A percentile compares a stretch with the other conserved stretches of the same genome.
These are phyloP conservation scores for Fusarium humuli DNA, from an alignment of 2,329 filamentous ascomycete genomes.

Conservation along the genomic window DNA sequence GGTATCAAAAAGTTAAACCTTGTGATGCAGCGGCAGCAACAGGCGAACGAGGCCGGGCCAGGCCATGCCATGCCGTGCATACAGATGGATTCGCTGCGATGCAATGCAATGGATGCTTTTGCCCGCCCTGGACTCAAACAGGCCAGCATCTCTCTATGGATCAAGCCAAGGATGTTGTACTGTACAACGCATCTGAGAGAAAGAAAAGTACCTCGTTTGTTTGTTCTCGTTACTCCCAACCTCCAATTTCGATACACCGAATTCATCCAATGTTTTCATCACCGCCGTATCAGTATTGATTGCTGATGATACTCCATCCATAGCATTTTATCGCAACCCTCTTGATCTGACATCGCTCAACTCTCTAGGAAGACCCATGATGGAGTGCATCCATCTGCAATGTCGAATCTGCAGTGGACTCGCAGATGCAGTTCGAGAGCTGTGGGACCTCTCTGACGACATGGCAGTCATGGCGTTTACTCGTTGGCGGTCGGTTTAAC, in stretches of 20 bases:
- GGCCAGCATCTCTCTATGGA: constrained; percentile 26
- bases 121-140: background rate
- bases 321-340: background rate
- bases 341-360: background rate
- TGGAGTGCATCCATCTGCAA: background rate
- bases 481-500: constrained; percentile 18
- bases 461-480: constrained; percentile 32
- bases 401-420: constrained; percentile 23
- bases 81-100: background rate
- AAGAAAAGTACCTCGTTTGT: constrained; percentile 8
- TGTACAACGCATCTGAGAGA: constrained; percentile 32
- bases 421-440: constrained; percentile 37
- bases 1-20: constrained; percentile 22
- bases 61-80: background rate
- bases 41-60: background rate
- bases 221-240: constrained; percentile 21
- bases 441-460: constrained; percentile 37
- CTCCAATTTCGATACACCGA: constrained; percentile 9
- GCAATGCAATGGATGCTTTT: constrained; percentile 8
- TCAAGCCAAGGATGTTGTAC: constrained; percentile 24
- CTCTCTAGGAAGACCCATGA: constrained; percentile 20
- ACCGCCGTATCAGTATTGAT: background rate
- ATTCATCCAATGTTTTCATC: background rate
- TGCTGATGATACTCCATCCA: background rate
- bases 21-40: constrained; percentile 17